Percentiles rank a stretch among this genome's conserved stretches.
phyloP scores from a whole-genome alignment of 768 basidiomycete species.

The Tricholoma flavovirens region DNA sequence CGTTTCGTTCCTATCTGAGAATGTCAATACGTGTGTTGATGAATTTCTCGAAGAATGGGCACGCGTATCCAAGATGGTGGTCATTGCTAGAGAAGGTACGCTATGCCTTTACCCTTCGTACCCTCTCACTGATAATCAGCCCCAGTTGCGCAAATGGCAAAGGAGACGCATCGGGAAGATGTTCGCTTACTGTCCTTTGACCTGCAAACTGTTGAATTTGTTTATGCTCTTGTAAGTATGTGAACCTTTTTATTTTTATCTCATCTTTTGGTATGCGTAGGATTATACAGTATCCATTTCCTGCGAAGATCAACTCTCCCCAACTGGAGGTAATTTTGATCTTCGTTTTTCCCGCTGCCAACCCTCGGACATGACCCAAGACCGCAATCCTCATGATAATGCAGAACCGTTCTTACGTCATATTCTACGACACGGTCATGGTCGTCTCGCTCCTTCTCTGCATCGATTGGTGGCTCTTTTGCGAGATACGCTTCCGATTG shows the following conservation, averaged over 20 bases:
- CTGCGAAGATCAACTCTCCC: slow-evolving; percentile 69
- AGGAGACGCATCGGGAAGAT: slow-evolving; percentile 63
- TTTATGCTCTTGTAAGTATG: slow-evolving; percentile 55
- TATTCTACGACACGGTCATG: slow-evolving; percentile 60
- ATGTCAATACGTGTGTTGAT: slow-evolving; percentile 84
- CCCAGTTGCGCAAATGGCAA: slow-evolving; percentile 78
- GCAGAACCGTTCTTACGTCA: slow-evolving; percentile 71
- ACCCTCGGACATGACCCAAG: slow-evolving; percentile 16
- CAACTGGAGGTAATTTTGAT: slow-evolving; percentile 64
- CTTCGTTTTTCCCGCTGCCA: slow-evolving; percentile 60
- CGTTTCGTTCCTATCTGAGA: slow-evolving; percentile 82
- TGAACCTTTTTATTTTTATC: neutral
- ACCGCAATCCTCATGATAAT: slow-evolving; percentile 72
- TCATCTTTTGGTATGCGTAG: slow-evolving; percentile 26
- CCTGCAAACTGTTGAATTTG: slow-evolving; percentile 87
- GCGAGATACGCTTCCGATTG: slow-evolving; percentile 73
- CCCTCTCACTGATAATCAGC: neutral
- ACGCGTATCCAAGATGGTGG: slow-evolving; percentile 87
- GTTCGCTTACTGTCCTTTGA: slow-evolving; percentile 86
- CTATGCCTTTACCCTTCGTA: neutral
- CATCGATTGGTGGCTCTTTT: slow-evolving; percentile 64
- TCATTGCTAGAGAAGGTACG: slow-evolving; percentile 82
- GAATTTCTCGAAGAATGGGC: slow-evolving; percentile 93
- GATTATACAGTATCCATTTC: slow-evolving; percentile 75
- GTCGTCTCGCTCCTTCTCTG: slow-evolving; percentile 58